These are phyloP conservation scores for Raddia guianensis DNA, from an alignment of 176 grass and related monocot species.

Conservation along the genomic window DNA sequence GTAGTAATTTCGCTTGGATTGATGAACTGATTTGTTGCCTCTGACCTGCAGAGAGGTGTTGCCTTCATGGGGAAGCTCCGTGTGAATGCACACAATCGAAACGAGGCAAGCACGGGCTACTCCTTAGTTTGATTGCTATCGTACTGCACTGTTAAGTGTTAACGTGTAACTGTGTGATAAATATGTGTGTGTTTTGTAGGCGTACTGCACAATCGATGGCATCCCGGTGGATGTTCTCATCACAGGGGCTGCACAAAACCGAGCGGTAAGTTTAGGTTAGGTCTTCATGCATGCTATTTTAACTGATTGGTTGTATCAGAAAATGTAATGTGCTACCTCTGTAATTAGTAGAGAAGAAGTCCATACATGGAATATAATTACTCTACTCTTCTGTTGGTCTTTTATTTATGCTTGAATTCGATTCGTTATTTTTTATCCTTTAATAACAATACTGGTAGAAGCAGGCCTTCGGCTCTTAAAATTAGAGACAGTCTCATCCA, in stretches of 20 bases:
- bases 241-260: slow-evolving; percentile 78
- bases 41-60: slow-evolving; percentile 58
- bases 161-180: not conserved
- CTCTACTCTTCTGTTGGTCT: too few species aligned
- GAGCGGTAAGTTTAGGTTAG: slow-evolving; percentile 60
- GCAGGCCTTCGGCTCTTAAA: too few species aligned
- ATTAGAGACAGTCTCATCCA: too few species aligned
- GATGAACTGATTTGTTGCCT: slow-evolving; percentile 10
- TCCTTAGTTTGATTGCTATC: slow-evolving; percentile 13
- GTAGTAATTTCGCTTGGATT: slow-evolving; percentile 12
- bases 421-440: too few species aligned
- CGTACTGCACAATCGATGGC: slow-evolving; percentile 91
- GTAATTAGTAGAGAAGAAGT: not conserved
- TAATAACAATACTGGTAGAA: too few species aligned
- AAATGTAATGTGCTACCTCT: not conserved
- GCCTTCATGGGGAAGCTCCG: slow-evolving; percentile 77
- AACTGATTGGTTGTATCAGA: not conserved
- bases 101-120: slow-evolving; percentile 50
- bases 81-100: slow-evolving; percentile 82
- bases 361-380: too few species aligned
- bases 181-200: slow-evolving; percentile 61
- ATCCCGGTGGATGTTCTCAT: slow-evolving; percentile 80
- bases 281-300: slow-evolving; percentile 6
- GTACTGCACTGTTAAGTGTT: not conserved
- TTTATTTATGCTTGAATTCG: too few species aligned